phyloP scores from a whole-genome alignment of 331 rosid species.

The Rhamnella rubrinervis region DNA sequence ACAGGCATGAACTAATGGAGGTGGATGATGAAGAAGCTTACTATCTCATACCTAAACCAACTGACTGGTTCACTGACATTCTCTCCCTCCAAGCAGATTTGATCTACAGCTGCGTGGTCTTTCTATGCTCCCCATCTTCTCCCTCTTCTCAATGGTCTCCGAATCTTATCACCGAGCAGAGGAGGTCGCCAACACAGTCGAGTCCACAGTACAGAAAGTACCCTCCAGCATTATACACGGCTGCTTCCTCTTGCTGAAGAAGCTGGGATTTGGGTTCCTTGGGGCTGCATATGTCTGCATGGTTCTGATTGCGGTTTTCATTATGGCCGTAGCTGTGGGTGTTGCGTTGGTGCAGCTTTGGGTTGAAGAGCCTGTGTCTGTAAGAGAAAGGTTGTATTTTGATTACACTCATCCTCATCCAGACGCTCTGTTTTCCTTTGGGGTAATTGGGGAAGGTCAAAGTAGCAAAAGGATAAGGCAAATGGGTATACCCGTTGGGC shows the following conservation, averaged over 20 bases:
- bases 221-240: slow-evolving; percentile 39
- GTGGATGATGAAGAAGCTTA: slow-evolving; percentile 12
- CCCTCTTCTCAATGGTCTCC: slow-evolving; percentile 33
- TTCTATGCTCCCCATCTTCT: slow-evolving; percentile 35
- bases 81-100: slow-evolving; percentile 43
- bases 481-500: slow-evolving; percentile 64
- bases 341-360: slow-evolving; percentile 45
- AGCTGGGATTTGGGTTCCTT: slow-evolving; percentile 45
- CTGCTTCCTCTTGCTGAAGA: slow-evolving; percentile 34
- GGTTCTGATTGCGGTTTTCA: slow-evolving; percentile 40
- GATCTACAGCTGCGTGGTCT: slow-evolving; percentile 39
- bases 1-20: slow-evolving; percentile 28
- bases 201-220: slow-evolving; percentile 34
- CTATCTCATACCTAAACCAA: slow-evolving; percentile 32
- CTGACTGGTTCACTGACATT: slow-evolving; percentile 40
- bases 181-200: slow-evolving; percentile 34
- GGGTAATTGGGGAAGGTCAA: slow-evolving; percentile 2
- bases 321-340: slow-evolving; percentile 46
- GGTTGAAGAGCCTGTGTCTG: slow-evolving; percentile 68
- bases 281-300: slow-evolving; percentile 56
- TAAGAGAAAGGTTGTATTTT: slow-evolving; percentile 51
- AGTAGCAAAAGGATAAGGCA: slow-evolving; percentile 22
- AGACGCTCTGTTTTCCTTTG: slow-evolving; percentile 43
- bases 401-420: slow-evolving; percentile 71
- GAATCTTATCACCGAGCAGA: slow-evolving; percentile 48